These are phyloP conservation scores for Chlorella sp. DNA, from an alignment of 139 green algal genomes.

Conservation along the genomic window DNA sequence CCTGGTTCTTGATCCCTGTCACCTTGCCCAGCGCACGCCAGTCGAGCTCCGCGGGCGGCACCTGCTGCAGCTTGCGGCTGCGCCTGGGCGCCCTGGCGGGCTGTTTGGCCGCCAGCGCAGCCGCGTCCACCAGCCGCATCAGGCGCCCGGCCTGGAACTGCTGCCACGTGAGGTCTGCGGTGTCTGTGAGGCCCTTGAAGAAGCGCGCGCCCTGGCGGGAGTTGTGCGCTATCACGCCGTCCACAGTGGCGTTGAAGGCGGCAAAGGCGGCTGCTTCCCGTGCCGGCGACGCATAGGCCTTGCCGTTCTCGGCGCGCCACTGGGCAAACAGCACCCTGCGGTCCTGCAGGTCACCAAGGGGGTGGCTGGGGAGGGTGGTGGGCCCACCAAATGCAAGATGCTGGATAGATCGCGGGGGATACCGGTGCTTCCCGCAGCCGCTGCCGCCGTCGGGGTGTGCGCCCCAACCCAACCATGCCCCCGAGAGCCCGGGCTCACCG, in stretches of 20 bases:
- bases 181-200: not conserved
- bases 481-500: no score
- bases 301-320: not conserved
- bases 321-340: not conserved
- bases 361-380: no score
- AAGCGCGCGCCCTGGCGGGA: not conserved
- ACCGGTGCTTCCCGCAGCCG: no score
- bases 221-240: no score
- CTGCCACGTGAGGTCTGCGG: not conserved
- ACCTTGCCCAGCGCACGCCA: constrained; percentile 3
- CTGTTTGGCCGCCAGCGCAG: no score
- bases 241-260: not conserved
- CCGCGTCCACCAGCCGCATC: not conserved
- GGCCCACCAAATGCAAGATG: no score
- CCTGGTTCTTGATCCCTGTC: not conserved
- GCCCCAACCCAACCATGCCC: no score
- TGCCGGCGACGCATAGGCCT: not conserved
- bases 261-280: not conserved
- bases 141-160: not conserved
- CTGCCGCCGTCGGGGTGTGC: no score
- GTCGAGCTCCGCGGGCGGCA: not conserved
- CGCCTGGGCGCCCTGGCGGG: not conserved
- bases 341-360: no score
- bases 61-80: constrained; percentile 7
- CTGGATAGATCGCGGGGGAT: no score